phyloP scores from a whole-genome alignment of 176 grass and related monocot species.

The Tillandsia leiboldiana region DNA sequence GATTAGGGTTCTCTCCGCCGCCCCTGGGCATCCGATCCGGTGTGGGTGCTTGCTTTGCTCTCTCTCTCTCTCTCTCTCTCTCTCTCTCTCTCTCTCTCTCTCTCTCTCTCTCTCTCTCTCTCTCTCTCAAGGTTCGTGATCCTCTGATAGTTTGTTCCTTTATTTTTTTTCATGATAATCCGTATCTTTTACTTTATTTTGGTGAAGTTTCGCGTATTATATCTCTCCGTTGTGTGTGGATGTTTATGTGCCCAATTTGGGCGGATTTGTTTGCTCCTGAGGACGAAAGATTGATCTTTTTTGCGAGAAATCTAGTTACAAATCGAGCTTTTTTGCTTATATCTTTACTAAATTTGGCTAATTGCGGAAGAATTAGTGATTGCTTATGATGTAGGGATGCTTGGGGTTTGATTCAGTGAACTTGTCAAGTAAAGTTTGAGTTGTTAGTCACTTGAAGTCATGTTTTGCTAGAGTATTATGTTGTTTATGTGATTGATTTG shows the following conservation, averaged over 20 bases:
- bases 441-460: no score
- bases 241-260: neutral
- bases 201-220: neutral
- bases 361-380: no score
- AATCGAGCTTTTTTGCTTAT: no score
- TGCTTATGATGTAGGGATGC: no score
- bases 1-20: neutral
- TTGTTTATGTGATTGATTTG: no score
- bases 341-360: no score
- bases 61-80: neutral
- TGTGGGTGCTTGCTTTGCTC: neutral
- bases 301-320: no score
- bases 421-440: no score
- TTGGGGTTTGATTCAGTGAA: no score
- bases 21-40: neutral
- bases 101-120: no score
- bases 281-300: no score
- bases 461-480: no score
- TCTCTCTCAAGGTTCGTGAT: slow-evolving; percentile 26
- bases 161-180: neutral
- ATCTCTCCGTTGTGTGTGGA: neutral
- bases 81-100: slow-evolving; percentile 17
- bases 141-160: slow-evolving; percentile 1
- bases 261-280: neutral
- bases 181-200: neutral